Evolutionary conservation across 768 basidiomycete species (phyloP), one percentile per base, ranked within the genome.

Genomic region (Xerocomellus dryophilus): DNA sequence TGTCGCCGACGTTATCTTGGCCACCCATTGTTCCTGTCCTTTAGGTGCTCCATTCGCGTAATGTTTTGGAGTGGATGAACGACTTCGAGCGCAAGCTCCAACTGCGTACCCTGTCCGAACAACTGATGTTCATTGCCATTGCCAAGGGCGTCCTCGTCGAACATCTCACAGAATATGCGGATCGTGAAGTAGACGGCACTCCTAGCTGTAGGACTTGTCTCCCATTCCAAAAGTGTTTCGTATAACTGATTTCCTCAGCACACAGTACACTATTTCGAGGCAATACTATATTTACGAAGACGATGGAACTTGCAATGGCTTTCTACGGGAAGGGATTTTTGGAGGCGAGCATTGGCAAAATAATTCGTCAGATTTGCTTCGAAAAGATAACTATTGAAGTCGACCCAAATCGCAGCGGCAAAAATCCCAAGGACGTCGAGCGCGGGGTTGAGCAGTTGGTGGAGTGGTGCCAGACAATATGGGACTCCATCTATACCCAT

Each of bases 341-440:
- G 20, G 90, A 93, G 64, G 82, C 83, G 12, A 90, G 88, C 62
- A 79, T 96, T 39, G 92, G 91, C 6, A 68, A 71, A 25, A 77
- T 83, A 40, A 78, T 96, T 42, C 84, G 88, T 46, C 78, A 80
- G 38, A 73, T 95, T 46, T 88, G 83, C 66, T 68, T 77, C 15
- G 90, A 92, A 59, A 84, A 84, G 65, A 75, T 93, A 56, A 77
- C 82, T 20, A 86, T 95, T 50, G 93, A 95, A 68, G 86, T 92
- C 21, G 90, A 93, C 68, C 88, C 90, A 14, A 73, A 80, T 58
- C 83, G 85, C 51, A 82, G 80, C 43, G 76, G 81, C 14, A 88
- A 84, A 65, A 62, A 77, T 42, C 61, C 73, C 10, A 86, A 82
- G 65, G 84, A 86, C 42, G 72, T 83, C 23, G 86, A 87, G 54